phyloP scores from a whole-genome alignment of 371 early-diverging fungal genomes.

The Vairimorpha ceranae region DNA sequence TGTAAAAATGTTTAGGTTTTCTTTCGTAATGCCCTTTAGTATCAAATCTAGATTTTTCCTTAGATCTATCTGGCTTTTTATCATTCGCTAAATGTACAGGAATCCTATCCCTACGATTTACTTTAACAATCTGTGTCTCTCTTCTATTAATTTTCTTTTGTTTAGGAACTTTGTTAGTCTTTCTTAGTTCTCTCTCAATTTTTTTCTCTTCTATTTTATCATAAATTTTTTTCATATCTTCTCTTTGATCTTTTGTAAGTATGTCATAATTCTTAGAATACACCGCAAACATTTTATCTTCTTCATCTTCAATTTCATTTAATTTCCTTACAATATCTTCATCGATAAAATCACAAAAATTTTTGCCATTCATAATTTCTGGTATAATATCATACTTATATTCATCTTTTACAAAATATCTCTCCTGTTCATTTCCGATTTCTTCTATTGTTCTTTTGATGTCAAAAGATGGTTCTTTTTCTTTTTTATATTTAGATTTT shows the following conservation, averaged over 20 bases:
- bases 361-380: conserved; percentile 97
- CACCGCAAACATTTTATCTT: conserved; percentile 43
- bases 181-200: conserved; percentile 23
- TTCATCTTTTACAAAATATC: conserved; percentile 63
- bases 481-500: conserved; percentile 17
- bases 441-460: conserved; percentile 18
- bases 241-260: conserved; percentile 47
- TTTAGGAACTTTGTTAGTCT: conserved; percentile 14
- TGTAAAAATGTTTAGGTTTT: conserved; percentile 47
- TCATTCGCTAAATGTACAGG: conserved; percentile 15
- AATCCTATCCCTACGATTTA: background rate
- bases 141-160: conserved; percentile 21
- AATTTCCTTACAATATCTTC: conserved; percentile 73
- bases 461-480: conserved; percentile 17
- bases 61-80: conserved; percentile 10
- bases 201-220: conserved; percentile 44
- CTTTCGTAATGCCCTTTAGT: conserved; percentile 28
- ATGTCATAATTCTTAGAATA: conserved; percentile 53
- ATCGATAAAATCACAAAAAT: conserved; percentile 96
- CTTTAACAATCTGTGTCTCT: background rate
- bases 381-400: conserved; percentile 97
- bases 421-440: conserved; percentile 33
- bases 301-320: conserved; percentile 82
- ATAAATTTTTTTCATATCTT: conserved; percentile 46
- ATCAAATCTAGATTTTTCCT: conserved; percentile 42